Conservation (phyloP, 305 asterid species). For the Galium porrigens region DNA sequence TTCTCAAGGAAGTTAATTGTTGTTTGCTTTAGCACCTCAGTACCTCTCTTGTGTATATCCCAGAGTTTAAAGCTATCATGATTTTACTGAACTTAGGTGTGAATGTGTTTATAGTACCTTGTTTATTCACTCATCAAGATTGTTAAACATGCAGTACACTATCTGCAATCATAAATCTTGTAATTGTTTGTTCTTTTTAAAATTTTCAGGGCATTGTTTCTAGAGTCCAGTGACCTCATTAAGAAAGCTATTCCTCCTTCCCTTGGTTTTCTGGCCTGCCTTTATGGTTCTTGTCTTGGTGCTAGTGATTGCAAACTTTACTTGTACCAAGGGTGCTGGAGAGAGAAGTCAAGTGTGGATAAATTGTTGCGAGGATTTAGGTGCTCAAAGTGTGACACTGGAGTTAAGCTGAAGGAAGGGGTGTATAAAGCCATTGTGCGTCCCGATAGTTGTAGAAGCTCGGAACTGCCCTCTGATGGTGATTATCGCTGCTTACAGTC, state of each 20-base stretch:
- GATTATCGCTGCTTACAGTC: constrained; percentile 48
- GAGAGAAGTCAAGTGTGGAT: constrained; percentile 27
- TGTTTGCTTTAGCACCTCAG: not conserved
- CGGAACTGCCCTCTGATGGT: constrained; percentile 26
- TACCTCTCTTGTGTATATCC: not conserved
- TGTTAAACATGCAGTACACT: not conserved
- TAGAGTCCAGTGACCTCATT: constrained; percentile 46
- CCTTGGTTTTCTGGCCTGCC: constrained; percentile 79
- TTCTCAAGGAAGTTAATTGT: not conserved
- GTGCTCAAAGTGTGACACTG: constrained; percentile 74
- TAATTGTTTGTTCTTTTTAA: constrained; percentile 5
- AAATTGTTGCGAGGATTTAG: constrained; percentile 50
- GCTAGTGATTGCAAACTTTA: constrained; percentile 45
- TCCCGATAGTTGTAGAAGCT: constrained; percentile 25
- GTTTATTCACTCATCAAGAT: not conserved
- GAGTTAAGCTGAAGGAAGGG: constrained; percentile 20
- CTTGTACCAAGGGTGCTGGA: constrained; percentile 32
- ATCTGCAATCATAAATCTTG: not conserved
- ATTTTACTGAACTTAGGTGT: not conserved
- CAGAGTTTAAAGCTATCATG: not conserved
- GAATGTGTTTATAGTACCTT: not conserved
- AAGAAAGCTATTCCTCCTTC: constrained; percentile 51
- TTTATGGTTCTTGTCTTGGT: constrained; percentile 45
- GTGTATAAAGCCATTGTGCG: constrained; percentile 24
- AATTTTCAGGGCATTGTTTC: constrained; percentile 43